These are phyloP conservation scores for Eucalyptus cloeziana DNA, from an alignment of 345 rosid genomes.

Conservation along the genomic window DNA sequence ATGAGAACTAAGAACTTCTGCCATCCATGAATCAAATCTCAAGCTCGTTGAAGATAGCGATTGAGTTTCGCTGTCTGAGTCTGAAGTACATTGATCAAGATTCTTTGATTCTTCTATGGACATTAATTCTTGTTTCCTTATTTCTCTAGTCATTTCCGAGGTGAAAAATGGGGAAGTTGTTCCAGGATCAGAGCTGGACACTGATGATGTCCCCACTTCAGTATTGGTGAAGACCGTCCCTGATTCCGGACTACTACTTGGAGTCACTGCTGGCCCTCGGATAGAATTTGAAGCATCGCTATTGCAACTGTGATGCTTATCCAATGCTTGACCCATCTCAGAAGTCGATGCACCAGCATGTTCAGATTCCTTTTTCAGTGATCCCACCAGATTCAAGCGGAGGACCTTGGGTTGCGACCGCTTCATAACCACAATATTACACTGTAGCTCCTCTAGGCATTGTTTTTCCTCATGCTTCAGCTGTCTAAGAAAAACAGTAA, in stretches of 20 bases:
- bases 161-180: constrained; percentile 83
- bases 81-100: constrained; percentile 53
- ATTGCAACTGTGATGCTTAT: constrained; percentile 19
- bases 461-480: constrained; percentile 77
- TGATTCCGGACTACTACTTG: constrained; percentile 89
- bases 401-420: constrained; percentile 85
- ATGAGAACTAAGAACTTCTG: constrained; percentile 36
- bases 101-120: constrained; percentile 43
- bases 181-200: constrained; percentile 90
- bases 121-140: constrained; percentile 46
- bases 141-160: constrained; percentile 42
- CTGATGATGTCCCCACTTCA: constrained; percentile 92
- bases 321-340: constrained; percentile 30
- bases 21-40: constrained; percentile 86
- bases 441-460: constrained; percentile 92
- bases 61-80: constrained; percentile 63
- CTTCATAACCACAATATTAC: constrained; percentile 94
- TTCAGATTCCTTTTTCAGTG: constrained; percentile 38
- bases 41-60: constrained; percentile 68
- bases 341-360: constrained; percentile 11
- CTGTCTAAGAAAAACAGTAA: constrained; percentile 26
- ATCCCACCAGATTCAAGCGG: constrained; percentile 85
- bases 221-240: constrained; percentile 92
- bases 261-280: constrained; percentile 78
- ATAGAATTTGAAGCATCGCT: constrained; percentile 34